These are phyloP conservation scores for Coemansia sp. DNA, from an alignment of 192 early-diverging fungal species.

Conservation along the genomic window DNA sequence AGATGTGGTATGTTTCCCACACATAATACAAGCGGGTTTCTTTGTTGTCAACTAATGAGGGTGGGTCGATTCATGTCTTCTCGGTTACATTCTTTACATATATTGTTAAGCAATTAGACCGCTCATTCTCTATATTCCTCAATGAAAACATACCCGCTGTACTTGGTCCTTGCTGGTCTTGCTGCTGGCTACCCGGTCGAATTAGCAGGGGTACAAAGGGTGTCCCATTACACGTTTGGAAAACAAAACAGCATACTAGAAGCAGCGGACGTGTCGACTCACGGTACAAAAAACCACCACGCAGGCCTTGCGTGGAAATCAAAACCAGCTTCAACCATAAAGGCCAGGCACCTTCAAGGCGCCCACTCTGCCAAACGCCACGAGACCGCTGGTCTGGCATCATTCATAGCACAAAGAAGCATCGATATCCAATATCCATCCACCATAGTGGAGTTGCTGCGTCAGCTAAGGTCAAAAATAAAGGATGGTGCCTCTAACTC, in stretches of 20 bases:
- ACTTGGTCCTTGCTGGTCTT: constrained; percentile 1
- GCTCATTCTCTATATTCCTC: no score
- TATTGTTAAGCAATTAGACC: neutral
- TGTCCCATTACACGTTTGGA: neutral
- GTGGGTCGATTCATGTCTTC: neutral
- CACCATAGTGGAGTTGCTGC: neutral
- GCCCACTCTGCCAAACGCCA: neutral
- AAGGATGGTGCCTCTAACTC: neutral
- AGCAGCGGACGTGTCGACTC: neutral
- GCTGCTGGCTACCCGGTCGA: neutral
- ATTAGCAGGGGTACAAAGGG: neutral
- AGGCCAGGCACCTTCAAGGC: neutral
- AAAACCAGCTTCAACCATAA: neutral
- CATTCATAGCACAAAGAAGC: neutral
- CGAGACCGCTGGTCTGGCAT: neutral
- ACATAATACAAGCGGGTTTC: no score
- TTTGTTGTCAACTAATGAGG: neutral
- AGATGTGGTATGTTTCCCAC: no score
- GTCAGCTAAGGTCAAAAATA: neutral
- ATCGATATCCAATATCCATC: neutral
- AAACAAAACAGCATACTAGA: neutral
- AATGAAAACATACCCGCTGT: neutral
- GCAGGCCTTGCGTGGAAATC: neutral
- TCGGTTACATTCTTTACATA: no score
- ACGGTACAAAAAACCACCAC: neutral